Percentiles rank a stretch among this genome's conserved stretches.
Evolutionary conservation across 257 asterid genomes (phyloP).

Genomic region (Vinca minor): DNA sequence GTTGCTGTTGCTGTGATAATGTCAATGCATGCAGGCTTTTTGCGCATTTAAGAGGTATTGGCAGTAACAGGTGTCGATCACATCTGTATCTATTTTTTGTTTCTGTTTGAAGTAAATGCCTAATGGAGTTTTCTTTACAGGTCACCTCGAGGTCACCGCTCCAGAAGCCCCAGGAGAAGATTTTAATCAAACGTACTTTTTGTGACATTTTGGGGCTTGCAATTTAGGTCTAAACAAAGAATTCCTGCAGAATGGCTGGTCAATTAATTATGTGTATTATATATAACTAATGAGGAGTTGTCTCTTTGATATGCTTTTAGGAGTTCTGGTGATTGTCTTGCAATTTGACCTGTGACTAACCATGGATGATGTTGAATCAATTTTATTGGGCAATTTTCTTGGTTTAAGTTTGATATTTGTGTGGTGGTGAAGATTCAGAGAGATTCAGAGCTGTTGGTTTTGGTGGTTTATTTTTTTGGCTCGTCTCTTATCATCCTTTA

Average conservation of each 20-base stretch:
- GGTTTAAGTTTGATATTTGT: not conserved
- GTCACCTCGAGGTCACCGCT: conserved; percentile 80
- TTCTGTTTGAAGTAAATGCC: not conserved
- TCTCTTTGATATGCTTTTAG: not conserved
- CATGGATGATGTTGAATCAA: not conserved
- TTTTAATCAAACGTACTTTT: conserved; percentile 24
- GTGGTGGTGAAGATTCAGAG: not conserved
- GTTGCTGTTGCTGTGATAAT: not conserved
- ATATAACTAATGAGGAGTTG: not conserved
- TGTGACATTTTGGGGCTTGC: conserved; percentile 8
- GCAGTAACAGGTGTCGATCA: not conserved
- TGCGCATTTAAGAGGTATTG: not conserved
- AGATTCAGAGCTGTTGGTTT: not conserved
- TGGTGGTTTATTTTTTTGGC: not conserved
- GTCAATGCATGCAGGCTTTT: not conserved
- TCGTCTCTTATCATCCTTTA: not conserved
- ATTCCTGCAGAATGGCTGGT: not conserved
- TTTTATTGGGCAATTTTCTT: not conserved
- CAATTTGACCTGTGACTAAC: not conserved
- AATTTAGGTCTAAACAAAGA: not conserved
- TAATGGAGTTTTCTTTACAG: conserved; percentile 28
- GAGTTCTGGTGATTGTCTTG: not conserved
- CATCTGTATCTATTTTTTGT: not conserved
- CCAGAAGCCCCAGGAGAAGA: conserved; percentile 90
- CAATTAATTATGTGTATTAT: not conserved